Percentiles rank a stretch among this genome's conserved stretches.
These are phyloP conservation scores for Chlamydomonas incerta DNA, from an alignment of 139 green algal genomes.

Conservation along the genomic window DNA sequence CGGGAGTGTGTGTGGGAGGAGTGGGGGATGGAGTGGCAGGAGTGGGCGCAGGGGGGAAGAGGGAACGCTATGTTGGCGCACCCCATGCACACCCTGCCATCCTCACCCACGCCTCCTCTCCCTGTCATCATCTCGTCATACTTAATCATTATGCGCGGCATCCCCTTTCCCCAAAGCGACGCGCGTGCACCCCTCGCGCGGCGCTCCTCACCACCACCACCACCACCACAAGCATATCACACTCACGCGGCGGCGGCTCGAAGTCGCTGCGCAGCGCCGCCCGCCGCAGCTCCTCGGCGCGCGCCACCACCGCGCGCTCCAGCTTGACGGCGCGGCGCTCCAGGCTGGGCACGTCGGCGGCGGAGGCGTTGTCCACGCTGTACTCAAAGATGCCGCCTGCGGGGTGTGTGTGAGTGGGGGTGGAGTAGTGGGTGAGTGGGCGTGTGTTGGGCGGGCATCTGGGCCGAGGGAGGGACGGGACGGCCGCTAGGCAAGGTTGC, in stretches of 20 bases:
- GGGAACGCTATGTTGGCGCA: neutral
- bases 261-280: slow-evolving; percentile 35
- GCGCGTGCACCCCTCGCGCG: no score
- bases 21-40: neutral
- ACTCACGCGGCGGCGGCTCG: slow-evolving; percentile 37
- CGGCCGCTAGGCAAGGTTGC: no score
- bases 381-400: slow-evolving; percentile 73
- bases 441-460: no score
- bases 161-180: no score
- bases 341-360: slow-evolving; percentile 43
- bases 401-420: neutral
- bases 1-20: neutral
- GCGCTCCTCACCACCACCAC: neutral
- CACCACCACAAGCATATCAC: neutral
- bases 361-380: slow-evolving; percentile 60
- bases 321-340: slow-evolving; percentile 52
- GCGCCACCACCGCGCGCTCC: slow-evolving; percentile 50
- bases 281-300: slow-evolving; percentile 51
- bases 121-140: no score
- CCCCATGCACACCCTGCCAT: no score
- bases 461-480: no score
- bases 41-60: no score
- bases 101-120: no score
- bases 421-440: neutral
- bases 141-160: no score